Conservation (phyloP, 495 filamentous ascomycete genomes). For the Aspergillus wentii region DNA sequence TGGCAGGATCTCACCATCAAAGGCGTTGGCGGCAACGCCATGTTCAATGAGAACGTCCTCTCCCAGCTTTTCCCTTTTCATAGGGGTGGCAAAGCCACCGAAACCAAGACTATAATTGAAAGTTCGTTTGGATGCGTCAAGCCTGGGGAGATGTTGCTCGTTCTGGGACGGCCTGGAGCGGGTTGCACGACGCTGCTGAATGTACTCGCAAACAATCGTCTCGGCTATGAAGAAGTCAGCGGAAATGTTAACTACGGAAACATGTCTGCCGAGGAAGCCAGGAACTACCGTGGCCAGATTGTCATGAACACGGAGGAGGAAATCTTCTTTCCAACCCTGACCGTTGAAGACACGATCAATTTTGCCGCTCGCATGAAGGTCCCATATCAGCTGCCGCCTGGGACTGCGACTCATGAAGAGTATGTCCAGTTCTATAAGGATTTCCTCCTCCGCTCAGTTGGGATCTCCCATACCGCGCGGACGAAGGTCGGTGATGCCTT, state of each 20-base stretch:
- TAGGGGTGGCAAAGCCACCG: conserved; percentile 2
- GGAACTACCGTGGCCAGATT: conserved; percentile 58
- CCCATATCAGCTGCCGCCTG: conserved; percentile 25
- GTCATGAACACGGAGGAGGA: conserved; percentile 62
- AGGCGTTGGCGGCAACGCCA: conserved; percentile 12
- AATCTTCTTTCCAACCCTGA: conserved; percentile 57
- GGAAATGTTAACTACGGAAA: conserved; percentile 57
- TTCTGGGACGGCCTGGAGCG: conserved; percentile 26
- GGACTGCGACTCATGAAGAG: conserved; percentile 40
- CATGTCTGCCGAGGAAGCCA: conserved; percentile 46
- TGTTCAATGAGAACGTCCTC: conserved; percentile 16
- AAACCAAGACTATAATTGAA: conserved; percentile 11
- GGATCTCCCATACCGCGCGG: conserved; percentile 74
- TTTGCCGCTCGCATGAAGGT: conserved; percentile 52
- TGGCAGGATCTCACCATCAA: conserved; percentile 17
- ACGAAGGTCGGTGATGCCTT: conserved; percentile 78
- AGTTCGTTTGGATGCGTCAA: conserved; percentile 31
- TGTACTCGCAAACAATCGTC: conserved; percentile 53
- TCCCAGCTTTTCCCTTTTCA: conserved; percentile 11
- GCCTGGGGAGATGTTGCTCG: conserved; percentile 33
- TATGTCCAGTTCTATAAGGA: conserved; percentile 51
- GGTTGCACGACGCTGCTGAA: conserved; percentile 44
- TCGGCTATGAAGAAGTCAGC: conserved; percentile 46
- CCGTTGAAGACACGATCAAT: conserved; percentile 59
- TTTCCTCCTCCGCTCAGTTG: conserved; percentile 64